phyloP scores from a whole-genome alignment of 1,284 basidiomycete genomes.

The Earliella scabrosa region DNA sequence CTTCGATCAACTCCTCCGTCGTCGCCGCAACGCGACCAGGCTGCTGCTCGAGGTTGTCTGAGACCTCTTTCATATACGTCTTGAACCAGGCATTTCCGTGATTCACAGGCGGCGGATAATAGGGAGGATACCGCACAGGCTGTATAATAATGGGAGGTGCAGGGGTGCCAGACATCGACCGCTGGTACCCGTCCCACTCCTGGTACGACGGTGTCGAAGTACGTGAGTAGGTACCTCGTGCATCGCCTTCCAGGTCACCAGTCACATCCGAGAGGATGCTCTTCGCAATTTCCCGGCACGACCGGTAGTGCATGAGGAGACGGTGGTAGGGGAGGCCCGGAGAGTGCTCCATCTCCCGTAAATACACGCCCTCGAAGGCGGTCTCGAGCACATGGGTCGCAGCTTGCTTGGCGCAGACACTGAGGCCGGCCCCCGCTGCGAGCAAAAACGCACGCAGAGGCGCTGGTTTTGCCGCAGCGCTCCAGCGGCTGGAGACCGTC shows the following conservation, averaged over 20 bases:
- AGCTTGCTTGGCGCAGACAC: not conserved
- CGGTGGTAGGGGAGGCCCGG: constrained; percentile 12
- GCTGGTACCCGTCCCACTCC: no score
- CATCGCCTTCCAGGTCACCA: not conserved
- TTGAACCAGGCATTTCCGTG: not conserved
- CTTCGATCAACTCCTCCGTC: not conserved
- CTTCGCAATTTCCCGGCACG: constrained; percentile 2
- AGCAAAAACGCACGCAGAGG: constrained; percentile 9
- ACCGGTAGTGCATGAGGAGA: constrained; percentile 13
- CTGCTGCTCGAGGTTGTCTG: not conserved
- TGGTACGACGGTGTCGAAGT: no score
- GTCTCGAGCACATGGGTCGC: not conserved
- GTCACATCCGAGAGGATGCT: not conserved
- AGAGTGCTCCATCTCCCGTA: constrained; percentile 6
- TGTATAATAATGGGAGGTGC: no score
- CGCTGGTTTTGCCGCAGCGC: not conserved
- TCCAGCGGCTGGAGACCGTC: not conserved
- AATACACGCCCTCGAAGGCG: not conserved
- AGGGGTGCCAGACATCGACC: no score
- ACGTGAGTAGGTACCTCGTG: no score
- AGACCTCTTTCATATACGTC: not conserved
- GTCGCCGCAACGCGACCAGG: not conserved
- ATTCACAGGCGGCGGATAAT: no score
- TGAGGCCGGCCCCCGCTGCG: not conserved
- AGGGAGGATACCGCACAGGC: no score